Conservation (phyloP, 768 basidiomycete genomes). For the Chalciporus pseudorubinellus region DNA sequence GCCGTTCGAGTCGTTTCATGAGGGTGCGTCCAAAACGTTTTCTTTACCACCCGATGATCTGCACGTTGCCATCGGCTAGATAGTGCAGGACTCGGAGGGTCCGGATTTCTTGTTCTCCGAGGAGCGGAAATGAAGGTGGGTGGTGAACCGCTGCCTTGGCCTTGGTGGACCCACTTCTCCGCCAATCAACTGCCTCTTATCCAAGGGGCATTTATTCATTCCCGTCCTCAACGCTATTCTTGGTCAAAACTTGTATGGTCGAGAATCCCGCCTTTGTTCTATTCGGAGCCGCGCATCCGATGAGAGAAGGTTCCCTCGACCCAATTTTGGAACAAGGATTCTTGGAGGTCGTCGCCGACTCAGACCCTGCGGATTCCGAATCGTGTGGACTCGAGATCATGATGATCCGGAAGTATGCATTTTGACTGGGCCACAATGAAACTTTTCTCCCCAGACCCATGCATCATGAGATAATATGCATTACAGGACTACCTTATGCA, state of each 20-base stretch:
- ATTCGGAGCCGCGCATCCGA: not conserved
- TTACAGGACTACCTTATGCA: no score
- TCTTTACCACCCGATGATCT: not conserved
- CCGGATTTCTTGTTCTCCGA: not conserved
- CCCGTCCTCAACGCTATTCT: not conserved
- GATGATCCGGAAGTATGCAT: no score
- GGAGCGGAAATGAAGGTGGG: not conserved
- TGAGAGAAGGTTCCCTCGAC: no score
- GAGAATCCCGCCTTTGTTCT: constrained; percentile 27
- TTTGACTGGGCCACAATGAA: no score
- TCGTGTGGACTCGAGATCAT: no score
- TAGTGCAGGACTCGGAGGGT: no score
- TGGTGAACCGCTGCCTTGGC: not conserved
- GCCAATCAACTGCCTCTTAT: constrained; percentile 11
- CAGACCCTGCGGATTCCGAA: no score
- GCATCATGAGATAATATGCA: no score
- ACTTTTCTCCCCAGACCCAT: no score
- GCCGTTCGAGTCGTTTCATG: constrained; percentile 55
- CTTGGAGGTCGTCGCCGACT: no score
- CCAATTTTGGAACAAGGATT: no score
- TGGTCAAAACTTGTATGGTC: not conserved
- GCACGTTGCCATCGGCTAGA: not conserved
- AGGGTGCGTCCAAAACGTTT: constrained; percentile 34
- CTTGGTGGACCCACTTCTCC: constrained; percentile 1
- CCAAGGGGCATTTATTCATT: constrained; percentile 22